Conservation (phyloP, 306 rosid species). For the Sphenostylis stenocarpa region DNA sequence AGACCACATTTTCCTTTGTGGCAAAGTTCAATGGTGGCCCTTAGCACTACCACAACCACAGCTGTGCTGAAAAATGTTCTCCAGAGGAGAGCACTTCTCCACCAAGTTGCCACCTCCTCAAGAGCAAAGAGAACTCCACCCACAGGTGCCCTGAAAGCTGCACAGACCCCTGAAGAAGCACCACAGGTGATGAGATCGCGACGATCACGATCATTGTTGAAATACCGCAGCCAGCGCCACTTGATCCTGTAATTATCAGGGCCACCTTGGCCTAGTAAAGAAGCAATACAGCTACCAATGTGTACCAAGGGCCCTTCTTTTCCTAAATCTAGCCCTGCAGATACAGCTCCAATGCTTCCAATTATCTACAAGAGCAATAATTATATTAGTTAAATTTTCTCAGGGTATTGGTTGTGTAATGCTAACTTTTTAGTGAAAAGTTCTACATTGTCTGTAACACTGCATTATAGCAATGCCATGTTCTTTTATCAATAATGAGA, state of each 20-base stretch:
- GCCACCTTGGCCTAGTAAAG: slow-evolving; percentile 85
- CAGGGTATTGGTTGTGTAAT: not conserved
- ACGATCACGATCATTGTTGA: slow-evolving; percentile 80
- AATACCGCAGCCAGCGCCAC: slow-evolving; percentile 76
- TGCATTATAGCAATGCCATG: not conserved
- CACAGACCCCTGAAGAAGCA: slow-evolving; percentile 86
- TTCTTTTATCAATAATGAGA: not conserved
- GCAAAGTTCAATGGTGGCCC: slow-evolving; percentile 80
- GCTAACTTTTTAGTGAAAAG: not conserved
- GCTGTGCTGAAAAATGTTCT: slow-evolving; percentile 91
- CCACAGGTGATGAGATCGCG: slow-evolving; percentile 84
- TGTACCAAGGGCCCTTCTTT: slow-evolving; percentile 95
- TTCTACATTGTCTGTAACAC: not conserved
- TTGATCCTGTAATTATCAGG: slow-evolving; percentile 68
- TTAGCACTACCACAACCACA: slow-evolving; percentile 73
- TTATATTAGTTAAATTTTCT: not conserved
- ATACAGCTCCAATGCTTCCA: slow-evolving; percentile 92
- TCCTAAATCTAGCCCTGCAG: slow-evolving; percentile 91
- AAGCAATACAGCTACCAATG: slow-evolving; percentile 87
- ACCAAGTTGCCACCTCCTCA: slow-evolving; percentile 97
- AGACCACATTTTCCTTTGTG: slow-evolving; percentile 78
- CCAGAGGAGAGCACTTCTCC: slow-evolving; percentile 96
- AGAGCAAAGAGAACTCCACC: slow-evolving; percentile 88
- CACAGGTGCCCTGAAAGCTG: slow-evolving; percentile 88
- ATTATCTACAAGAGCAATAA: slow-evolving; percentile 55